Evolutionary conservation across 352 stramenopile species (phyloP).

Genomic region (Elongisporangium senticosum): DNA sequence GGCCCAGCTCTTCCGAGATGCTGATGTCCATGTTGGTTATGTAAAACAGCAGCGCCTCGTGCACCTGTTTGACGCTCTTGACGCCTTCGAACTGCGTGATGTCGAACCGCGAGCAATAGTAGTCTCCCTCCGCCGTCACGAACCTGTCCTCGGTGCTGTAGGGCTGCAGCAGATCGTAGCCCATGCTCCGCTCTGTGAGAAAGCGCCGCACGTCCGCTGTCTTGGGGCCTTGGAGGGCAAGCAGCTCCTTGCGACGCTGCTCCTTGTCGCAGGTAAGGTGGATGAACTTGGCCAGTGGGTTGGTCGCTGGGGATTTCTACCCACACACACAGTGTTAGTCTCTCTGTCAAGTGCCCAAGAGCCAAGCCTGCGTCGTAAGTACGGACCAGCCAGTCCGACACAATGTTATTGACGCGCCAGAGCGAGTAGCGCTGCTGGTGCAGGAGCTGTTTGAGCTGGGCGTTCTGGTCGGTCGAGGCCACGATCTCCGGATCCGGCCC

Average conservation of each 20-base stretch:
- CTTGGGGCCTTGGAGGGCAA: conserved; percentile 15
- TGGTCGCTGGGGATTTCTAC: conserved; percentile 27
- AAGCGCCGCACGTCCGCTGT: conserved; percentile 19
- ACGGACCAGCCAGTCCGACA: conserved; percentile 20
- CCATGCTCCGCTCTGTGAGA: conserved; percentile 19
- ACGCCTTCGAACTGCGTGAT: conserved; percentile 25
- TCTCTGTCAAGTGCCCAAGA: not conserved
- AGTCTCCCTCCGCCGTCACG: conserved; percentile 25
- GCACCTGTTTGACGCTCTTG: conserved; percentile 22
- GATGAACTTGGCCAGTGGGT: conserved; percentile 29
- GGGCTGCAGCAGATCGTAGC: conserved; percentile 18
- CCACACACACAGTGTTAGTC: not conserved
- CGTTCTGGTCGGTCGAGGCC: conserved; percentile 8
- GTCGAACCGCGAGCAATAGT: conserved; percentile 26
- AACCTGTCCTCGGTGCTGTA: conserved; percentile 31
- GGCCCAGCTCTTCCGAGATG: conserved; percentile 36
- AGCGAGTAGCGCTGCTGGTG: conserved; percentile 21
- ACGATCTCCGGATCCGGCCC: no score
- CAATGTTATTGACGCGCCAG: conserved; percentile 18
- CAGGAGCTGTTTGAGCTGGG: conserved; percentile 20
- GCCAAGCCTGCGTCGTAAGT: no score
- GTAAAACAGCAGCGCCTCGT: conserved; percentile 29
- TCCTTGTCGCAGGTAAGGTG: conserved; percentile 15
- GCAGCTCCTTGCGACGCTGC: conserved; percentile 18
- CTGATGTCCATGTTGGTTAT: conserved; percentile 41